These are phyloP conservation scores for Saccharomycopsis sp. DNA, from an alignment of 805 yeast genomes.

Conservation along the genomic window DNA sequence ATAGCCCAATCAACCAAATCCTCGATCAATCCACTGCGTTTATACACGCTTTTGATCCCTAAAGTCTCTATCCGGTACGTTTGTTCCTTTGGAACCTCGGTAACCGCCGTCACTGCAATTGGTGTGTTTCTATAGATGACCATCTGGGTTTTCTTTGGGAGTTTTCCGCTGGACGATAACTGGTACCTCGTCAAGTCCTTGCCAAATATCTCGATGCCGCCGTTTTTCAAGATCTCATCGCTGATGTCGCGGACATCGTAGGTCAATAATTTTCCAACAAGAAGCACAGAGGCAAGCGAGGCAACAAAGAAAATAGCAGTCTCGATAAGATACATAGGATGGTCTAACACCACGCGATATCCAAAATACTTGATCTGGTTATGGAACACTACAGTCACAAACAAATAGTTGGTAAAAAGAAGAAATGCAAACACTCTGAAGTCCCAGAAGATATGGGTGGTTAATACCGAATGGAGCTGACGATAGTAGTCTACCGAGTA, in stretches of 20 bases:
- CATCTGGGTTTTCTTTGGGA: constrained; percentile 34
- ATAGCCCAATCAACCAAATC: constrained; percentile 61
- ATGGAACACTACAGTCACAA: constrained; percentile 18
- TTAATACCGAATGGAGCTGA: constrained; percentile 41
- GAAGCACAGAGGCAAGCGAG: constrained; percentile 33
- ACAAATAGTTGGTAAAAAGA: not conserved
- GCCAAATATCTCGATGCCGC: constrained; percentile 41
- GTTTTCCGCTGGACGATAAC: constrained; percentile 24
- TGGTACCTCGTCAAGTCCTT: constrained; percentile 41
- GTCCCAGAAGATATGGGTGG: constrained; percentile 40
- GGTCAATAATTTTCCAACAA: constrained; percentile 37
- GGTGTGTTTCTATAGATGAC: constrained; percentile 65
- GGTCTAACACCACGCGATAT: constrained; percentile 21
- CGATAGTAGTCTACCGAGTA: constrained; percentile 57
- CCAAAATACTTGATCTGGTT: constrained; percentile 19
- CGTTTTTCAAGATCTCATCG: constrained; percentile 30
- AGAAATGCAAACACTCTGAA: constrained; percentile 33
- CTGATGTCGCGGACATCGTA: constrained; percentile 41
- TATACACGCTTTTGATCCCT: constrained; percentile 64
- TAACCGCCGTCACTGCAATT: constrained; percentile 54
- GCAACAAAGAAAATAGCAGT: constrained; percentile 33
- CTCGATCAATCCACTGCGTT: constrained; percentile 53
- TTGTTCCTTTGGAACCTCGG: constrained; percentile 12
- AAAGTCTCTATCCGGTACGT: constrained; percentile 39
- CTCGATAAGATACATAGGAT: constrained; percentile 21